Conservation (phyloP, 2,329 filamentous ascomycete species). For the Tolypocladium sp. region DNA sequence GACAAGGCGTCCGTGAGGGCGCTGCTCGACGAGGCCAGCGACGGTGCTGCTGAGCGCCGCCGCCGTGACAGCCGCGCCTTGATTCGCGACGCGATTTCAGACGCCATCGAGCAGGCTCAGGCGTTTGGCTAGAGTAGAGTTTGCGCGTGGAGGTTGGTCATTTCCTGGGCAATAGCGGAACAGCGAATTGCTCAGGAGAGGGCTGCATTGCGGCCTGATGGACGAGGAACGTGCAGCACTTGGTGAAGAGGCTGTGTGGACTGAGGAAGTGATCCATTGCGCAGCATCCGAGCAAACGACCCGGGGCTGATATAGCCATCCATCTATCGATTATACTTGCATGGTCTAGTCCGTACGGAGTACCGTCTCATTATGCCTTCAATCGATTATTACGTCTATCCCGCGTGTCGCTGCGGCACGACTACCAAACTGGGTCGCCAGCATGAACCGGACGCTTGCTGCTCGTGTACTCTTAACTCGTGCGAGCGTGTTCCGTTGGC, state of each 20-base stretch:
- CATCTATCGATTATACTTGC: not conserved
- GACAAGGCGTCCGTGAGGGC: slow-evolving; percentile 11
- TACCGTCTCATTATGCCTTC: not conserved
- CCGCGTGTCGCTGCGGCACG: not conserved
- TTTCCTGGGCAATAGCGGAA: not conserved
- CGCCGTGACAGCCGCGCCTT: slow-evolving; percentile 34
- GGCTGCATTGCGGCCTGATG: not conserved
- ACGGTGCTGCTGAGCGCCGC: slow-evolving; percentile 29
- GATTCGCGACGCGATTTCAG: slow-evolving; percentile 35
- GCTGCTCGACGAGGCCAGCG: slow-evolving; percentile 23
- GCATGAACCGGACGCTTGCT: not conserved
- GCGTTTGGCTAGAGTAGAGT: not conserved
- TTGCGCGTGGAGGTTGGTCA: not conserved
- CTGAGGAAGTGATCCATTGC: not conserved
- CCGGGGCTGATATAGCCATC: not conserved
- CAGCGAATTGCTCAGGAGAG: not conserved
- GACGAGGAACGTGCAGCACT: not conserved
- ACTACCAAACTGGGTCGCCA: not conserved
- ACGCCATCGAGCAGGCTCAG: slow-evolving; percentile 24
- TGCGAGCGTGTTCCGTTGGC: not conserved
- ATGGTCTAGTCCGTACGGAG: too few relatives aligned
- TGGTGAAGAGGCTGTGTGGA: not conserved
- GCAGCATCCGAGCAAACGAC: not conserved
- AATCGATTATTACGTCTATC: not conserved
- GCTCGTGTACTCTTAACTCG: not conserved